Percentiles rank a stretch among this genome's conserved stretches.
Evolutionary conservation across 176 grass and related monocot genomes (phyloP).

Genomic region (Secale cereale): DNA sequence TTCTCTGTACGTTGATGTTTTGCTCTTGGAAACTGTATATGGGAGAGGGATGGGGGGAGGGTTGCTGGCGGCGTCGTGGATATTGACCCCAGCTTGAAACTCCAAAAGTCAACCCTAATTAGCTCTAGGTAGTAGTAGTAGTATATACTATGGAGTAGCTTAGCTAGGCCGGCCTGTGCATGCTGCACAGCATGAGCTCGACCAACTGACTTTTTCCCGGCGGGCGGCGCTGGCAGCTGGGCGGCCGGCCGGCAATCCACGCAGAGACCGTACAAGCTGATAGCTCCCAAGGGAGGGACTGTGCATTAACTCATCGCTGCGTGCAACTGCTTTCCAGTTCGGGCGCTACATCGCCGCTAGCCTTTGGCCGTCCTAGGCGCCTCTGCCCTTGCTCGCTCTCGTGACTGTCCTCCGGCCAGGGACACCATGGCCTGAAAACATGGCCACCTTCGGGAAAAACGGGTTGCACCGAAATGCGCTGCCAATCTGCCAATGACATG

Average conservation of each 20-base stretch:
- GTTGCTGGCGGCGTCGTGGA: background rate
- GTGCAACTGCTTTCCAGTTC: conserved; percentile 37
- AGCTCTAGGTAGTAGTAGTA: background rate
- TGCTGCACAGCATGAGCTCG: background rate
- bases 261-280: background rate
- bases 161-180: background rate
- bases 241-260: background rate
- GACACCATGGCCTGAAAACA: conserved; percentile 34
- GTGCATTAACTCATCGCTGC: conserved; percentile 5
- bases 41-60: background rate
- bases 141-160: background rate
- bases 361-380: conserved; percentile 39
- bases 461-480: background rate
- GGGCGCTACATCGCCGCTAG: conserved; percentile 35
- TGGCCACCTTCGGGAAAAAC: conserved; percentile 9
- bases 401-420: background rate
- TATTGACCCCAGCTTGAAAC: background rate
- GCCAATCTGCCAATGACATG: background rate
- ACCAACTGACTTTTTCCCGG: background rate
- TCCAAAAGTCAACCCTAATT: conserved; percentile 5
- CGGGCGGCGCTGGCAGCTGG: conserved; percentile 1
- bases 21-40: background rate
- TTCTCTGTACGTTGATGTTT: background rate
- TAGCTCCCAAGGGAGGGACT: background rate
- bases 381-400: background rate